phyloP scores from a whole-genome alignment of 2,329 filamentous ascomycete species.

The Fusarium oligoseptatum region DNA sequence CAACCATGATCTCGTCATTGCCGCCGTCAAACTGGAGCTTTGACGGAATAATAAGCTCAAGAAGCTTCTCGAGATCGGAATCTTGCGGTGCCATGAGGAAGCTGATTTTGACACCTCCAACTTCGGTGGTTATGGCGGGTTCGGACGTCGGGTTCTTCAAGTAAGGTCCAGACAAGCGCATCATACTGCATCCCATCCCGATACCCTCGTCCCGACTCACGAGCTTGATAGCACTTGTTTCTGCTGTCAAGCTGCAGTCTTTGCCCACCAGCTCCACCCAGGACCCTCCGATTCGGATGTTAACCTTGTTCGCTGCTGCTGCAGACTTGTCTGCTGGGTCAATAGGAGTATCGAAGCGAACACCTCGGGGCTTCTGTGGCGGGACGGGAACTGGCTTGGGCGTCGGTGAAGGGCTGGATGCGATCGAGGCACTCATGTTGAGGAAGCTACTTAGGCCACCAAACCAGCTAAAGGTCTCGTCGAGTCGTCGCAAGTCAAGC shows the following conservation, averaged over 20 bases:
- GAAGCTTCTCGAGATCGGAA: slow-evolving; percentile 82
- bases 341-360: slow-evolving; percentile 69
- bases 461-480: slow-evolving; percentile 89
- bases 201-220: slow-evolving; percentile 81
- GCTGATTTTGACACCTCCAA: slow-evolving; percentile 77
- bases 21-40: slow-evolving; percentile 88
- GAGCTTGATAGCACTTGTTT: slow-evolving; percentile 85
- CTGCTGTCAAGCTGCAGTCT: slow-evolving; percentile 79
- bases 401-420: slow-evolving; percentile 73
- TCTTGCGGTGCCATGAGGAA: slow-evolving; percentile 81
- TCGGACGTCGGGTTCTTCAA: slow-evolving; percentile 64
- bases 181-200: slow-evolving; percentile 79
- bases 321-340: slow-evolving; percentile 62
- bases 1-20: slow-evolving; percentile 94
- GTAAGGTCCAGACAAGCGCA: slow-evolving; percentile 81
- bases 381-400: slow-evolving; percentile 54
- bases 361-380: slow-evolving; percentile 65
- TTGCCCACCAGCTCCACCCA: slow-evolving; percentile 82
- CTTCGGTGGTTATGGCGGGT: slow-evolving; percentile 72
- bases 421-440: slow-evolving; percentile 87
- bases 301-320: slow-evolving; percentile 74
- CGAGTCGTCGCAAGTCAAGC: slow-evolving; percentile 83
- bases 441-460: slow-evolving; percentile 92
- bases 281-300: slow-evolving; percentile 82
- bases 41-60: slow-evolving; percentile 91